A percentile compares a stretch with the other conserved stretches of the same genome.
phyloP scores from a whole-genome alignment of 1,139 yeast genomes.

The Hansenula lynferdii region DNA sequence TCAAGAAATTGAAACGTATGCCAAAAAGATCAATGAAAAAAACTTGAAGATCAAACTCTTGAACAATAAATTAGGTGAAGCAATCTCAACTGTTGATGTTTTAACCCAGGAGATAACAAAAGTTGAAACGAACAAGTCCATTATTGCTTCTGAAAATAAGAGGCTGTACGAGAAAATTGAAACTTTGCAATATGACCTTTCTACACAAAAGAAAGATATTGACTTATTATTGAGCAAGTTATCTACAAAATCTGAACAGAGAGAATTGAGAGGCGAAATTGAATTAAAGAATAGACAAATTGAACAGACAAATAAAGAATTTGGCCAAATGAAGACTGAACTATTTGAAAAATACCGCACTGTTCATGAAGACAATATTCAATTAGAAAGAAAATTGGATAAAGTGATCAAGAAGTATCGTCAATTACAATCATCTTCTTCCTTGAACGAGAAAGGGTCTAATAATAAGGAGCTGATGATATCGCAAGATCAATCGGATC shows the following conservation, averaged over 20 bases:
- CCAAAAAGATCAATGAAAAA: conserved; percentile 21
- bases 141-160: conserved; percentile 14
- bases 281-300: conserved; percentile 12
- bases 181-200: no score
- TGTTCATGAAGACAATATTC: conserved; percentile 17
- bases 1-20: conserved; percentile 18
- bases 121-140: conserved; percentile 15
- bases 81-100: conserved; percentile 12
- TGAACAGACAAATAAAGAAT: conserved; percentile 15
- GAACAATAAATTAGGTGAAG: conserved; percentile 15
- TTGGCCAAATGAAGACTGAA: conserved; percentile 26
- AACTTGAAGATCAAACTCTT: conserved; percentile 20
- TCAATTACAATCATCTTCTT: conserved; percentile 13
- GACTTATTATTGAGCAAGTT: no score
- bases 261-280: conserved; percentile 11
- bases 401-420: conserved; percentile 14
- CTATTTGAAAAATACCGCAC: conserved; percentile 21
- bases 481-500: conserved; percentile 19
- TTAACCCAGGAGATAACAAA: conserved; percentile 18
- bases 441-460: neutral
- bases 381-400: conserved; percentile 17
- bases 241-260: conserved; percentile 1
- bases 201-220: no score
- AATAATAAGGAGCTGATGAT: conserved; percentile 6
- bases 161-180: no score